Evolutionary conservation across 176 grass and related monocot species (phyloP).

Genomic region (Bromus sterilis): DNA sequence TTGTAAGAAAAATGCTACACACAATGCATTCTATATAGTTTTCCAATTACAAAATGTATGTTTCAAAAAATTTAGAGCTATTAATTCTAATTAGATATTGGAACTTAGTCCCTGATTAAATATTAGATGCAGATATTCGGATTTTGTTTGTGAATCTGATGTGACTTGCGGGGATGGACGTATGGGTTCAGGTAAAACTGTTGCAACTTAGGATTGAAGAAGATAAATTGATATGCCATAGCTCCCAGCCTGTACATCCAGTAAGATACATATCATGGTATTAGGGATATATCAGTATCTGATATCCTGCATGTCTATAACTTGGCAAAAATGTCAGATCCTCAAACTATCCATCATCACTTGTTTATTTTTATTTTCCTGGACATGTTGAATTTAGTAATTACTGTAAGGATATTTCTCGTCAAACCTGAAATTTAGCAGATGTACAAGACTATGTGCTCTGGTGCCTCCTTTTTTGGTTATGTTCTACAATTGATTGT

Average conservation of each 20-base stretch:
- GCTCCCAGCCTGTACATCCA: neutral
- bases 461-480: neutral
- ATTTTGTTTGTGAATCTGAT: neutral
- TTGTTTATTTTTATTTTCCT: neutral
- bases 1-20: neutral
- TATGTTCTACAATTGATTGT: neutral
- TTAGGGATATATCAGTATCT: neutral
- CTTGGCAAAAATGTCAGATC: neutral
- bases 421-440: neutral
- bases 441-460: neutral
- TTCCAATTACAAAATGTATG: neutral
- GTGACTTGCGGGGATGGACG: neutral
- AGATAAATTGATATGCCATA: neutral
- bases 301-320: neutral
- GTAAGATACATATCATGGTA: neutral
- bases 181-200: neutral
- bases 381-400: neutral
- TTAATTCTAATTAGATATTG: neutral
- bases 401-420: neutral
- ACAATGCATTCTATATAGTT: neutral
- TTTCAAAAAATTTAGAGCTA: neutral
- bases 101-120: neutral
- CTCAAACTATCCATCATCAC: neutral
- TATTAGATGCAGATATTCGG: neutral
- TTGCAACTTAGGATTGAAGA: neutral